Evolutionary conservation across 768 basidiomycete species (phyloP).

Genomic region (Psilocybe sp.): DNA sequence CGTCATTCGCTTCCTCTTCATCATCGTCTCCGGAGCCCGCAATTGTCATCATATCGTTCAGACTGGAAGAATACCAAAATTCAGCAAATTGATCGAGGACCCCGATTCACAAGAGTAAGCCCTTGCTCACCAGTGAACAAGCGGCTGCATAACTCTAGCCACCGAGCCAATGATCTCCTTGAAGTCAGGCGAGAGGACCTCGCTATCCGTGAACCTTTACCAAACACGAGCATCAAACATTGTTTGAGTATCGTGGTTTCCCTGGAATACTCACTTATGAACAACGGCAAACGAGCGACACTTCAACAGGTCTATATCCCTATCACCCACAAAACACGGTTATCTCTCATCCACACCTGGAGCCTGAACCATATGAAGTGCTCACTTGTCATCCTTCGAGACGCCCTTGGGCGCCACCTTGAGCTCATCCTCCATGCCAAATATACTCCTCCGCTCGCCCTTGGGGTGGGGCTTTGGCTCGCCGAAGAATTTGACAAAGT

Average conservation of each 20-base stretch:
- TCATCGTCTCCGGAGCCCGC: conserved; percentile 28
- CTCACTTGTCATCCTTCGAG: conserved; percentile 75
- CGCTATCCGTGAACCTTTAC: conserved; percentile 67
- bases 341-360: not conserved
- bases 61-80: conserved; percentile 31
- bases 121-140: conserved; percentile 74
- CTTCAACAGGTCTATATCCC: conserved; percentile 91
- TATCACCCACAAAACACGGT: conserved; percentile 20
- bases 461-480: conserved; percentile 58
- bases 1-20: conserved; percentile 17
- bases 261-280: conserved; percentile 43
- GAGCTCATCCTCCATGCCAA: conserved; percentile 83
- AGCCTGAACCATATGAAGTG: conserved; percentile 1
- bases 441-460: conserved; percentile 71
- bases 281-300: conserved; percentile 75
- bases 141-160: conserved; percentile 58
- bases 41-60: conserved; percentile 73
- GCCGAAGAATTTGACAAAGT: conserved; percentile 80
- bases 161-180: conserved; percentile 56
- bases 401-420: conserved; percentile 92
- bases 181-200: conserved; percentile 69
- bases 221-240: not conserved
- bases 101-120: not conserved
- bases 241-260: not conserved
- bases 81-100: not conserved